Conservation (phyloP, 495 filamentous ascomycete genomes). For the Penicillium paradoxum region DNA sequence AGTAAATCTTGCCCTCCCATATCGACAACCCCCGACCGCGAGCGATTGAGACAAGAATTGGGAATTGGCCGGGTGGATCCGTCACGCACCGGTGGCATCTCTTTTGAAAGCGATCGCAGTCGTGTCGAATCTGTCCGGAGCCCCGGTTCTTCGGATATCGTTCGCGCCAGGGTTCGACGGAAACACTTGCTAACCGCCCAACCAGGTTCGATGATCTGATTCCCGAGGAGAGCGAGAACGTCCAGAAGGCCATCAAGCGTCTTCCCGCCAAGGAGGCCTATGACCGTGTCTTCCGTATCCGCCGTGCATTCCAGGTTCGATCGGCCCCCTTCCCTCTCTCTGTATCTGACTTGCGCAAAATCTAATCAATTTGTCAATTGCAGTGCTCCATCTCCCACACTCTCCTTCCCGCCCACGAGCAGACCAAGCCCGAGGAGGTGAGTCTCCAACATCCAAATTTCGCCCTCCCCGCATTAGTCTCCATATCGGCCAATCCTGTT, state of each 20-base stretch:
- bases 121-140: conserved; percentile 15
- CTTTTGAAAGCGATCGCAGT: conserved; percentile 1
- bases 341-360: not conserved
- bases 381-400: conserved; percentile 81
- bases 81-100: not conserved
- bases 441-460: conserved; percentile 24
- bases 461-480: conserved; percentile 23
- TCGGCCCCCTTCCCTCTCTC: conserved; percentile 7
- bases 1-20: conserved; percentile 48
- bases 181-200: conserved; percentile 13
- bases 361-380: conserved; percentile 26
- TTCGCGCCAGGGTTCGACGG: conserved; percentile 3
- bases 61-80: not conserved
- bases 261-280: conserved; percentile 85
- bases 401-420: conserved; percentile 74
- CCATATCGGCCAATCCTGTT: conserved; percentile 39
- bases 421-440: conserved; percentile 73
- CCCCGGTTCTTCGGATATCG: conserved; percentile 20
- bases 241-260: conserved; percentile 83
- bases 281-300: conserved; percentile 94
- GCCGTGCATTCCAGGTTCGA: conserved; percentile 85
- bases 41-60: conserved; percentile 8
- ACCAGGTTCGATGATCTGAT: conserved; percentile 87
- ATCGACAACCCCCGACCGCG: conserved; percentile 8
- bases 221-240: conserved; percentile 78